A percentile compares a stretch with the other conserved stretches of the same genome.
Conservation (phyloP, 23 red algal genomes). For the Agarophyton chilense region DNA sequence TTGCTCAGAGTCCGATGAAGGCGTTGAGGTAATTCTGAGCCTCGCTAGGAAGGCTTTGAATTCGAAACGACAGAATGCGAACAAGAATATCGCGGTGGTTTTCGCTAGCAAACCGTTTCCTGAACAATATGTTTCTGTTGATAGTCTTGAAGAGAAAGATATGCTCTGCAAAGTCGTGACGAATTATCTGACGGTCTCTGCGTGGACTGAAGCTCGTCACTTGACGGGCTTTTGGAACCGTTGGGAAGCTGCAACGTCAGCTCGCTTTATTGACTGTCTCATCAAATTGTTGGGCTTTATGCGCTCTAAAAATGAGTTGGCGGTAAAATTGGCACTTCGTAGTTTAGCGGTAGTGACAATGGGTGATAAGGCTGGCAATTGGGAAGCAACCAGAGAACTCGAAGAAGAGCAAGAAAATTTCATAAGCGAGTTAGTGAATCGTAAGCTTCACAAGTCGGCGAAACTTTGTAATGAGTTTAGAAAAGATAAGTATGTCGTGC, state of each 20-base stretch:
- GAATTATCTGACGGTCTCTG: neutral
- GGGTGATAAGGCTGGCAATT: neutral
- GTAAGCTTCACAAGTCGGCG: neutral
- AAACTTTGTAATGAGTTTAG: no score
- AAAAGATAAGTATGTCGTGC: no score
- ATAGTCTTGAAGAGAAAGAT: no score
- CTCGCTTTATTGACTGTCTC: neutral
- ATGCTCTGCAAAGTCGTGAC: neutral
- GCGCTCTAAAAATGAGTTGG: neutral
- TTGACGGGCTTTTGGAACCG: neutral
- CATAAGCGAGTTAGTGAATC: neutral
- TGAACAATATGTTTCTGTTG: no score
- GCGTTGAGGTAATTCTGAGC: no score
- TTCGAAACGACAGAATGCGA: neutral
- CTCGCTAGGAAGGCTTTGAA: no score
- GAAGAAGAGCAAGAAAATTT: neutral
- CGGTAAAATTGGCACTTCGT: neutral
- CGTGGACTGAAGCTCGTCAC: slow-evolving; percentile 3
- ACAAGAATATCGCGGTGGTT: neutral
- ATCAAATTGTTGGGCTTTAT: neutral
- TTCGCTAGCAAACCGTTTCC: neutral
- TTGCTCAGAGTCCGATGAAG: no score
- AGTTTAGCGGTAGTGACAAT: neutral
- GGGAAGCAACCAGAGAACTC: neutral
- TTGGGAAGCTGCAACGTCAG: neutral